A percentile compares a stretch with the other conserved stretches of the same genome.
phyloP scores from a whole-genome alignment of 2,329 filamentous ascomycete species.

The Xylariaceae sp. region DNA sequence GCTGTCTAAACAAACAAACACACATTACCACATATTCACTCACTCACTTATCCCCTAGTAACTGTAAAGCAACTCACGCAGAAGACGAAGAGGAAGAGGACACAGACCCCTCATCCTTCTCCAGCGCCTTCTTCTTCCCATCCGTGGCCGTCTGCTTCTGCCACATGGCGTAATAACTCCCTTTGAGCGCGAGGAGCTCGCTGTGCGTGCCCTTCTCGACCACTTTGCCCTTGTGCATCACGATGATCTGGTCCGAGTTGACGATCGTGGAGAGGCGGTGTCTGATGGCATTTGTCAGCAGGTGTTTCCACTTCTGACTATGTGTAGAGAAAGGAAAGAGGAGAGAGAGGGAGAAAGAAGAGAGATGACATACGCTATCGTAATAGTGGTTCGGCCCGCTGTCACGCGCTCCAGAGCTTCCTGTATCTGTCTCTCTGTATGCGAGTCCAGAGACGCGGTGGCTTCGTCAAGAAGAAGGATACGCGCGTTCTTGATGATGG shows the following conservation, averaged over 20 bases:
- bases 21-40: no score
- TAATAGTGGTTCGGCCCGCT: conserved; percentile 46
- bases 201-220: conserved; percentile 46
- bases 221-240: conserved; percentile 46
- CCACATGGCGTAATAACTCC: conserved; percentile 50
- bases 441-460: conserved; percentile 62
- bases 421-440: conserved; percentile 55
- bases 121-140: conserved; percentile 31
- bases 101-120: conserved; percentile 6
- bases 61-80: no score
- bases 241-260: conserved; percentile 49
- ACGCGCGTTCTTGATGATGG: conserved; percentile 63
- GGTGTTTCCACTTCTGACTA: background rate
- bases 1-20: no score
- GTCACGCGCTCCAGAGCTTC: conserved; percentile 44
- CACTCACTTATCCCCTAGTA: no score
- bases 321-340: no score
- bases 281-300: conserved; percentile 24
- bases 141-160: conserved; percentile 43
- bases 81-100: no score
- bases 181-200: conserved; percentile 39
- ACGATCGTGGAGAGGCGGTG: conserved; percentile 55
- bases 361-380: conserved; percentile 38
- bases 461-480: conserved; percentile 68
- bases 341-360: no score